phyloP scores from a whole-genome alignment of 1,284 basidiomycete genomes.

The Melampsora americana region DNA sequence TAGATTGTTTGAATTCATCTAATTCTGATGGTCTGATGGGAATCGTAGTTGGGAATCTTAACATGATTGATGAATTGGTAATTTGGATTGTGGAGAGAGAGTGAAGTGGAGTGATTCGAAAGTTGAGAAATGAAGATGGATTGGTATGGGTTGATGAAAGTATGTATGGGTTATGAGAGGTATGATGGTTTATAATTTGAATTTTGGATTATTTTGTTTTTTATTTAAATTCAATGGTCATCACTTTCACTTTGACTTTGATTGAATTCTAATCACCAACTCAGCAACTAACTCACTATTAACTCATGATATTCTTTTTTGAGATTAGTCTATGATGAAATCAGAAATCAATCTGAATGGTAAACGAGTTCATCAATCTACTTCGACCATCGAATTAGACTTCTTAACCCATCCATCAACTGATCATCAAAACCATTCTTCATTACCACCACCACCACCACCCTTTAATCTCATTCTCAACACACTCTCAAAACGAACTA shows the following conservation, averaged over 20 bases:
- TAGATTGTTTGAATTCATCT: slow-evolving; percentile 28
- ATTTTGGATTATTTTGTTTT: no score
- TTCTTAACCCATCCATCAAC: background rate
- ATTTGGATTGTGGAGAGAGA: background rate
- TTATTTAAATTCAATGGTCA: no score
- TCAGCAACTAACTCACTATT: no score
- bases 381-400: background rate
- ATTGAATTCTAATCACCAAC: no score
- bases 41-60: slow-evolving; percentile 20
- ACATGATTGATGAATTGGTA: background rate
- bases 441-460: slow-evolving; percentile 1
- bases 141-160: no score
- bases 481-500: background rate
- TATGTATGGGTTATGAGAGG: no score
- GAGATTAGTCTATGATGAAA: background rate
- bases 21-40: slow-evolving; percentile 31
- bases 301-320: no score
- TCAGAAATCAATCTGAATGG: background rate
- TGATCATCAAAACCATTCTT: background rate
- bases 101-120: background rate
- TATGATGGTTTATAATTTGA: no score
- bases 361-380: background rate
- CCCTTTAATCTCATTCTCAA: background rate
- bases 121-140: background rate
- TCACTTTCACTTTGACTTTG: no score